phyloP scores from a whole-genome alignment of 768 basidiomycete species.

The Cytidiella melzeri region DNA sequence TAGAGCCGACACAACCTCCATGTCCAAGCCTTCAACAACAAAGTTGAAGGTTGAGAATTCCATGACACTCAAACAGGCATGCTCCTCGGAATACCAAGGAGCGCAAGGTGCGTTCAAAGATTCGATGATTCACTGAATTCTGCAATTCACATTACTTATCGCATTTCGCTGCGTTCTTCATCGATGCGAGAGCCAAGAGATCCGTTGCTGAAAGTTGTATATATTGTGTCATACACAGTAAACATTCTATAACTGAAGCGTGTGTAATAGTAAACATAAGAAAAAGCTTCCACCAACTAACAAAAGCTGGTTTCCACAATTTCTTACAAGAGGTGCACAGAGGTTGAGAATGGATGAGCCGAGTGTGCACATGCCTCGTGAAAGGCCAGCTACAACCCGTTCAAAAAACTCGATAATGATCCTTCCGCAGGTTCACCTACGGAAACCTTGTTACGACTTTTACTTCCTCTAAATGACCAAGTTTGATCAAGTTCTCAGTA shows the following conservation, averaged over 20 bases:
- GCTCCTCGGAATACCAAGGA: conserved; percentile 68
- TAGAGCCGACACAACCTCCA: conserved; percentile 35
- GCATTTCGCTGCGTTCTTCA: conserved; percentile 78
- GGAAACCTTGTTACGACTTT: conserved; percentile 80
- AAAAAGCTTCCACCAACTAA: conserved; percentile 9
- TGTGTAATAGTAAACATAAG: conserved; percentile 16
- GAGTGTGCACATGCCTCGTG: conserved; percentile 5
- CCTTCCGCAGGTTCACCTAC: conserved; percentile 70
- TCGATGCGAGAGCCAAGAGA: conserved; percentile 70
- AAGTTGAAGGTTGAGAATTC: conserved; percentile 42
- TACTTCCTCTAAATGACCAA: conserved; percentile 83
- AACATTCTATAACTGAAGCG: conserved; percentile 18
- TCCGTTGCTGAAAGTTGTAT: conserved; percentile 26
- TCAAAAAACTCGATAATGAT: conserved; percentile 11
- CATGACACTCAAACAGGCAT: conserved; percentile 75
- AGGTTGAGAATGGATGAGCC: conserved; percentile 11
- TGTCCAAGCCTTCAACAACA: conserved; percentile 32
- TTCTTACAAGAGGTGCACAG: conserved; percentile 15
- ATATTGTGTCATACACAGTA: conserved; percentile 12
- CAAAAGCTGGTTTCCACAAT: too few species aligned
- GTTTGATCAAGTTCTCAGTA: conserved; percentile 61
- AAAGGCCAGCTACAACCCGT: conserved; percentile 9
- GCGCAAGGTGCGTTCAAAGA: conserved; percentile 80
- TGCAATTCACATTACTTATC: conserved; percentile 82
- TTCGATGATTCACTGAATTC: conserved; percentile 80